Base-by-base conservation (phyloP, 306 rosid genomes). In the Vicia villosa region DNA sequence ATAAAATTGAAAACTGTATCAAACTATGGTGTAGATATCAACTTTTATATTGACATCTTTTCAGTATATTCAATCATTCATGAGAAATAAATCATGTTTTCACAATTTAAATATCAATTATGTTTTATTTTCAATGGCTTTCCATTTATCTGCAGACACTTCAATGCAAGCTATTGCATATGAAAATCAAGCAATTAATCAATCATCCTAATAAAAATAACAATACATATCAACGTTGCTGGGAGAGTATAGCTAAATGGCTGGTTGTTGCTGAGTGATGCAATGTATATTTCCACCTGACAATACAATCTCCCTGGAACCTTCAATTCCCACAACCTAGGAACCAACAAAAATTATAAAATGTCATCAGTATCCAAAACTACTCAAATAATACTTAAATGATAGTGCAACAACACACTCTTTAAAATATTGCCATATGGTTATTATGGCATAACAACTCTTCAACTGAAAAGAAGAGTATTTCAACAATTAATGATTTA, bases 211-310 rank as follows among this genome's bases (percentile, higher is more conserved):
- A 43, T 1, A 17, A 62, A 38, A 61, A 21, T 22, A 5, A 55
- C 45, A 41, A 10, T 46, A 59, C 30, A 36, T 26, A 45, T 68
- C 61, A 64, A 59, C 19, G 11, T 36, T 34, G 55, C 50, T 37
- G 59, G 12, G 51, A 52, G n/a, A 36, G 40, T 17, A 12, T 46
- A 24, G 6, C 32, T 71, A 74, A 74, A 70, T n/a, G 74, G 81
- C 80, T 8, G 96, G 98, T 46, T 88, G 96, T 73, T 94, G 98
- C 81, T 94, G 97, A 49, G 97, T 90, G 26, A 94, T 94, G 82
- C 98, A 90, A 40, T 94, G 98, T 61, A 90, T 88, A 65, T 94
- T 90, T 73, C 98, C 98, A 63, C 98, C 97, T 0, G 69, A 97
- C 69, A 90, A 73, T 64, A 84, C 97, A 80, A 90, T 88, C 90